phyloP scores from a whole-genome alignment of 1,284 basidiomycete genomes.

The Earliella scabrosa region DNA sequence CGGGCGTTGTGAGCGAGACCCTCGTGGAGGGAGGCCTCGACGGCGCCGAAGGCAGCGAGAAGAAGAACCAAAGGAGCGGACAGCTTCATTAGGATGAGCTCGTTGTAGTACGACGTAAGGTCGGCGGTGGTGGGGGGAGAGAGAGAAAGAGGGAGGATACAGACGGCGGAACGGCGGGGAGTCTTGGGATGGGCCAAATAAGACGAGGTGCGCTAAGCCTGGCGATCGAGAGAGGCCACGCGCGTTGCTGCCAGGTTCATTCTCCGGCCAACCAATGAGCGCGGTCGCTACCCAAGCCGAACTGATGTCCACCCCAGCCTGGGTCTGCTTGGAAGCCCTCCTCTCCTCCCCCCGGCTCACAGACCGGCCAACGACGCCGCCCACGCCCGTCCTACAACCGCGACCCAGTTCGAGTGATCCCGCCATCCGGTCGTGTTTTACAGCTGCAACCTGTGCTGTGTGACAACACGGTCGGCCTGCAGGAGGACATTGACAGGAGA shows the following conservation, averaged over 20 bases:
- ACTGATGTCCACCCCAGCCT: conserved; percentile 5
- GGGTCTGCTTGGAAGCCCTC: conserved; percentile 8
- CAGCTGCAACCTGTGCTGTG: neutral
- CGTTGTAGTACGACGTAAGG: conserved; percentile 20
- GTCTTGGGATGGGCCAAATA: conserved; percentile 5
- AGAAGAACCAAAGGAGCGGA: conserved; percentile 44
- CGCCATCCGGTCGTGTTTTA: too few species aligned
- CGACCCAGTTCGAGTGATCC: neutral
- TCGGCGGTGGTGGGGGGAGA: conserved; percentile 5
- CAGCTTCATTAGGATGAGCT: conserved; percentile 37
- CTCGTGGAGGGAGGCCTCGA: conserved; percentile 42
- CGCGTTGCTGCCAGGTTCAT: neutral
- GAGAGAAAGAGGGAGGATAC: conserved; percentile 5
- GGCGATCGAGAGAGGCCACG: conserved; percentile 4
- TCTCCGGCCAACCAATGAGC: conserved; percentile 6
- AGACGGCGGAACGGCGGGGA: neutral
- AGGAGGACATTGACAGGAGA: neutral
- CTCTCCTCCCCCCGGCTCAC: conserved; percentile 3
- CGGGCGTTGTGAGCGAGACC: conserved; percentile 34
- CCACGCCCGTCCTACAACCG: neutral
- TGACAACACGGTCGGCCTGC: neutral
- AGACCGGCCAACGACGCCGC: conserved; percentile 18
- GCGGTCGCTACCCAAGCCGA: neutral
- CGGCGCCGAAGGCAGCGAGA: conserved; percentile 40
- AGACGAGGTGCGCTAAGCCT: neutral